Percentiles rank a stretch among this genome's conserved stretches.
phyloP scores from a whole-genome alignment of 1,284 basidiomycete genomes.

The Tilletia horrida region DNA sequence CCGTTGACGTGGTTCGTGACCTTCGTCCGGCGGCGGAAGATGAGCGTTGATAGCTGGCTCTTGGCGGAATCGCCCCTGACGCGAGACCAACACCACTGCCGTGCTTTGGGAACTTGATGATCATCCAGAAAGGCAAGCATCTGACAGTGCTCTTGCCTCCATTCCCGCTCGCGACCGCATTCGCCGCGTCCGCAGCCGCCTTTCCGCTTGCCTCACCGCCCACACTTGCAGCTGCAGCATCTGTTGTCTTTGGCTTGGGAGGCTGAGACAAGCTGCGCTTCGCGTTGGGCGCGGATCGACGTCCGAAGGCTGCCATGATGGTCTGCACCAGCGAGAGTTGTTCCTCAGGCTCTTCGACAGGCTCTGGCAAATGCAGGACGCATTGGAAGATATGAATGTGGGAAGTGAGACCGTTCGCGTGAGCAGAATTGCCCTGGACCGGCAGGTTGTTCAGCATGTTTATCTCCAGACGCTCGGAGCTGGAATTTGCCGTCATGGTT shows the following conservation, averaged over 20 bases:
- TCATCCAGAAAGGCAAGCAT: constrained; percentile 42
- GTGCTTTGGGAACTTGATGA: constrained; percentile 39
- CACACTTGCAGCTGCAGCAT: constrained; percentile 13
- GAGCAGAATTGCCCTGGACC: too few species aligned
- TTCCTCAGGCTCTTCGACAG: constrained; percentile 25
- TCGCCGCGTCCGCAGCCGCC: constrained; percentile 23
- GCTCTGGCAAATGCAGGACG: constrained; percentile 42
- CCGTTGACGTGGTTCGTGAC: neutral
- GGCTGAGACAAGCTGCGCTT: constrained; percentile 35
- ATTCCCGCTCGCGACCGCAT: constrained; percentile 32
- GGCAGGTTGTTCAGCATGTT: too few species aligned
- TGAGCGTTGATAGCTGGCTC: neutral
- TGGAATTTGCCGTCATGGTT: constrained; percentile 33
- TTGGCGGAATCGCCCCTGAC: neutral
- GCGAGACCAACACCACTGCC: neutral
- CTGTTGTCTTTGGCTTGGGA: constrained; percentile 27
- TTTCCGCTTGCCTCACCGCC: constrained; percentile 17
- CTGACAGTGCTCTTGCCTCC: constrained; percentile 23
- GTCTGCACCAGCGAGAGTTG: constrained; percentile 38
- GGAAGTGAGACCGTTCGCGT: neutral
- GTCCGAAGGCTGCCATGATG: constrained; percentile 48
- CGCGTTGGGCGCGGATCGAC: constrained; percentile 28
- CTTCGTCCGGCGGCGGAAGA: constrained; percentile 5
- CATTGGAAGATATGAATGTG: constrained; percentile 51
- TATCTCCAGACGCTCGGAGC: constrained; percentile 22